A percentile compares a stretch with the other conserved stretches of the same genome.
phyloP scores from a whole-genome alignment of 495 filamentous ascomycete genomes.

The Geopyxis carbonaria region DNA sequence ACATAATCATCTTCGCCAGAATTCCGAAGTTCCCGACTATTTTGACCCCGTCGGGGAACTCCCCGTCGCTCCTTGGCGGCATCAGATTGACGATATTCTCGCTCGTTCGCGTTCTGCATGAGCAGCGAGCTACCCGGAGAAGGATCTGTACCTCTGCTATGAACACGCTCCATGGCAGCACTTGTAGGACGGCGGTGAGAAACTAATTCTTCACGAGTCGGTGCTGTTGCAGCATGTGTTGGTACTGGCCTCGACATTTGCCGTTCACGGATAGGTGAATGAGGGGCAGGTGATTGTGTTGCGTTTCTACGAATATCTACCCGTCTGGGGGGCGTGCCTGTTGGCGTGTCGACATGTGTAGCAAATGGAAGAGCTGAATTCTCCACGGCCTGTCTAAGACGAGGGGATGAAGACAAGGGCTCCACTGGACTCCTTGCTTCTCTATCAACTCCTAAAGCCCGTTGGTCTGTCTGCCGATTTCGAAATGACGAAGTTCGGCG shows the following conservation, averaged over 20 bases:
- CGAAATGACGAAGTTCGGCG: background rate
- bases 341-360: background rate
- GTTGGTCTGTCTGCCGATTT: background rate
- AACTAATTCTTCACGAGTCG: conserved; percentile 38
- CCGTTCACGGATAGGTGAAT: conserved; percentile 24
- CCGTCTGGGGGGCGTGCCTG: background rate
- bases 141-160: conserved; percentile 21
- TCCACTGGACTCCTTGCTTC: background rate
- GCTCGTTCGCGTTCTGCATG: conserved; percentile 29
- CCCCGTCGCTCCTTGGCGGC: background rate
- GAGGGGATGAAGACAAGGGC: background rate
- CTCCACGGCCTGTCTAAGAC: background rate
- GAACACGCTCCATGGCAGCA: conserved; percentile 34
- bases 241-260: conserved; percentile 20
- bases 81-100: background rate
- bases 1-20: conserved; percentile 67
- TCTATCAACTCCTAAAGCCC: conserved; percentile 2
- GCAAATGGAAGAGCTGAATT: conserved; percentile 5
- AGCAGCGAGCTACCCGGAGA: conserved; percentile 32
- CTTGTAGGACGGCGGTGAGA: conserved; percentile 24
- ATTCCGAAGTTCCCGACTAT: conserved; percentile 9
- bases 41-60: background rate
- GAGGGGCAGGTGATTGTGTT: conserved; percentile 8
- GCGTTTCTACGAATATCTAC: conserved; percentile 14
- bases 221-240: conserved; percentile 39